Conservation (phyloP, 106 monocot species). For the Hemerocallis citrina region DNA sequence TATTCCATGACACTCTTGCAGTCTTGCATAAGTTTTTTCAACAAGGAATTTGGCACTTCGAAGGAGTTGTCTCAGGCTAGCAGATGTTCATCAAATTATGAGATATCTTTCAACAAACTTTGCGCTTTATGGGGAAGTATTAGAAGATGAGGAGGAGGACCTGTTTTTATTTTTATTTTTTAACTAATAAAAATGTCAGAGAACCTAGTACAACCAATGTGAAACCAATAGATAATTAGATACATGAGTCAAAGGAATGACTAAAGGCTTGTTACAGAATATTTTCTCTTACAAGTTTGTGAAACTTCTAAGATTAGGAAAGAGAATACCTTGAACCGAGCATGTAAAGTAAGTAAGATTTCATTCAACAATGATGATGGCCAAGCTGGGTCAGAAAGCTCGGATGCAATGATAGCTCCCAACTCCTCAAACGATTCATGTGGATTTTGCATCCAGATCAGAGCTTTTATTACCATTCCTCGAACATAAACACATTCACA, state of each 20-base stretch:
- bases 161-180: too few relatives aligned
- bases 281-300: not conserved
- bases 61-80: too few relatives aligned
- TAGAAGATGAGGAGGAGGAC: too few relatives aligned
- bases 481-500: conserved; percentile 99
- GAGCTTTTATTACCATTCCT: conserved; percentile 92
- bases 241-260: too few relatives aligned
- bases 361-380: conserved; percentile 87
- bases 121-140: too few relatives aligned
- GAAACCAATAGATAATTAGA: too few relatives aligned
- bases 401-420: conserved; percentile 87
- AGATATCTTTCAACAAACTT: too few relatives aligned
- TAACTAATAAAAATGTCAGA: too few relatives aligned
- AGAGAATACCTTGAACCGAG: conserved; percentile 79
- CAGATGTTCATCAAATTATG: too few relatives aligned
- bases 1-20: too few relatives aligned
- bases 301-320: not conserved
- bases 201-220: not conserved
- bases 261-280: not conserved
- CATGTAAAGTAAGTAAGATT: conserved; percentile 89
- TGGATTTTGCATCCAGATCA: conserved; percentile 99
- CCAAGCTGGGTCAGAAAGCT: conserved; percentile 94
- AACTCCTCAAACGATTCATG: conserved; percentile 93
- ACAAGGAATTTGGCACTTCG: too few relatives aligned
- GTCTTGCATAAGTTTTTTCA: too few relatives aligned